phyloP scores from a whole-genome alignment of 805 yeast genomes.

The Sugiyamaella boreocaroliniensis region DNA sequence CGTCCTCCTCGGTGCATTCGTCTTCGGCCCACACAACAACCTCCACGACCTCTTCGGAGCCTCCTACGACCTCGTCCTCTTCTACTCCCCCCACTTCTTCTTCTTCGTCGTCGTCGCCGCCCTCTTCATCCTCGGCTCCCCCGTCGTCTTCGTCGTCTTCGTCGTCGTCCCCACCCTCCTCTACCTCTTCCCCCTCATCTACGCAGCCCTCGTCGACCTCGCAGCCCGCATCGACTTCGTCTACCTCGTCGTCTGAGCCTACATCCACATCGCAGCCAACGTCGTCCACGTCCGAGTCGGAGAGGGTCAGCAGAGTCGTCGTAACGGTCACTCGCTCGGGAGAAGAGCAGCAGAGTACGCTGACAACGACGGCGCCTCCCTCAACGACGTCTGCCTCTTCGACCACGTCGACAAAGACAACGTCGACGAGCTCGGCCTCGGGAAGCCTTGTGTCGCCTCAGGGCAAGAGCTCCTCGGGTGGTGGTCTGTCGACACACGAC shows the following conservation, averaged over 20 bases:
- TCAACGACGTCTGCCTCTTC: not conserved
- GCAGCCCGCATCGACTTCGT: not conserved
- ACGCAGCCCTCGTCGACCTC: not conserved
- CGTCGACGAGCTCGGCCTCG: slow-evolving; percentile 20
- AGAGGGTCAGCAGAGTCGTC: not conserved
- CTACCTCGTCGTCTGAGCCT: not conserved
- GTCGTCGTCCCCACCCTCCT: not conserved
- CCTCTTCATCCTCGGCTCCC: not conserved
- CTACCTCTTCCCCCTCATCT: slow-evolving; percentile 3
- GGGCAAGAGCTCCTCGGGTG: slow-evolving; percentile 21
- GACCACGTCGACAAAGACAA: slow-evolving; percentile 2
- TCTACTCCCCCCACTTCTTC: not conserved
- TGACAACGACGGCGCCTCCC: not conserved
- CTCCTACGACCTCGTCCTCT: not conserved
- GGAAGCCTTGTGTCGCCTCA: slow-evolving; percentile 18
- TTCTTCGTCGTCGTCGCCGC: not conserved
- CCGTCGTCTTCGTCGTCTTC: slow-evolving; percentile 2
- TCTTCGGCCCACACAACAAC: not conserved
- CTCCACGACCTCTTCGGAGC: not conserved
- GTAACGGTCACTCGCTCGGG: not conserved
- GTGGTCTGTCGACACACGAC: slow-evolving; percentile 44
- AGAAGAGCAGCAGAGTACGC: not conserved
- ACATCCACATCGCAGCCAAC: not conserved
- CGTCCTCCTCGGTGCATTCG: not conserved
- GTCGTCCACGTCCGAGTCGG: not conserved